Conservation (phyloP, 2,329 filamentous ascomycete genomes). For the Trichoderma lentiforme region DNA sequence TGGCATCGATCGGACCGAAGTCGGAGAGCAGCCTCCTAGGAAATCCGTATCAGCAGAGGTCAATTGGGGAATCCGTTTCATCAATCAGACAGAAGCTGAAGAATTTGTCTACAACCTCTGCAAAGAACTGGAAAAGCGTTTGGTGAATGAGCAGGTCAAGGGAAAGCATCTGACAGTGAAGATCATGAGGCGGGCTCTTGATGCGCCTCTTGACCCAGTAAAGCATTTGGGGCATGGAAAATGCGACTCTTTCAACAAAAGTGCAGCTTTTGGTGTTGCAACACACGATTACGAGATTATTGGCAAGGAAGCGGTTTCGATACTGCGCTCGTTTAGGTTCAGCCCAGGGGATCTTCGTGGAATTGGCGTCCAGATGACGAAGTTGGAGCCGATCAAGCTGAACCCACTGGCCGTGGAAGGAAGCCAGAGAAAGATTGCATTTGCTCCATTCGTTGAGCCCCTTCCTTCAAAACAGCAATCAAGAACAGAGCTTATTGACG, state of each 20-base stretch:
- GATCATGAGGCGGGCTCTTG: constrained; percentile 81
- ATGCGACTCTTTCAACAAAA: constrained; percentile 93
- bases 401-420: constrained; percentile 57
- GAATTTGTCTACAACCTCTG: constrained; percentile 85
- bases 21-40: constrained; percentile 78
- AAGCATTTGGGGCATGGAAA: constrained; percentile 95
- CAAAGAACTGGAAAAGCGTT: constrained; percentile 75
- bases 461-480: constrained; percentile 39
- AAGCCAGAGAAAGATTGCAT: constrained; percentile 76
- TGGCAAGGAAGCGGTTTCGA: constrained; percentile 78
- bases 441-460: constrained; percentile 53
- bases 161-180: constrained; percentile 90
- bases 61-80: constrained; percentile 96
- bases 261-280: constrained; percentile 73
- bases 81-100: constrained; percentile 87
- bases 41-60: constrained; percentile 97
- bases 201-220: constrained; percentile 84
- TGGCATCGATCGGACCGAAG: constrained; percentile 80
- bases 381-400: constrained; percentile 74
- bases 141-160: constrained; percentile 80
- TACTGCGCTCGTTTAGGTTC: constrained; percentile 77
- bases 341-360: constrained; percentile 91
- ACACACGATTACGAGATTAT: constrained; percentile 72
- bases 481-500: constrained; percentile 51
- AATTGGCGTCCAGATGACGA: constrained; percentile 89